phyloP scores from a whole-genome alignment of 371 early-diverging fungal genomes.

The Mortierella sp. region DNA sequence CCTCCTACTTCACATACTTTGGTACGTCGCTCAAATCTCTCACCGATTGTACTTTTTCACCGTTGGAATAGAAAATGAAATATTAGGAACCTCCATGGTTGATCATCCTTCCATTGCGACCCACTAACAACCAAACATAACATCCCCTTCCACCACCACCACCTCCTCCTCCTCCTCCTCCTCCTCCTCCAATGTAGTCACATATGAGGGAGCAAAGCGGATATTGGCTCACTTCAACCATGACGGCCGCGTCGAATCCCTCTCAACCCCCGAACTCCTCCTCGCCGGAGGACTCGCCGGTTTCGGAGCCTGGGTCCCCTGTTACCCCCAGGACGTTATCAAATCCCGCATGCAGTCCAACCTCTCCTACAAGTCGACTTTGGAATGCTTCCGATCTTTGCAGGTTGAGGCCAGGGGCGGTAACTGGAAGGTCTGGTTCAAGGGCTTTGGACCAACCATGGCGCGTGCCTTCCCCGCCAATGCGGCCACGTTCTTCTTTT shows the following conservation, averaged over 20 bases:
- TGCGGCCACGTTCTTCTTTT: conserved; percentile 88
- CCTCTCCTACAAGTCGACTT: conserved; percentile 55
- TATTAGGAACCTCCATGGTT: neutral
- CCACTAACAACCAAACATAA: neutral
- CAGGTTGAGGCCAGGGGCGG: conserved; percentile 62
- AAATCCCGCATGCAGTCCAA: conserved; percentile 85
- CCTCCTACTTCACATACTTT: conserved; percentile 90
- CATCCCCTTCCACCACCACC: neutral
- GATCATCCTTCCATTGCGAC: no score
- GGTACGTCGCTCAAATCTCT: conserved; percentile 58
- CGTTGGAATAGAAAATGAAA: neutral
- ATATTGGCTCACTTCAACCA: conserved; percentile 65
- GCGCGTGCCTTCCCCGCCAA: conserved; percentile 94
- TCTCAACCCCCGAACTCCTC: conserved; percentile 75
- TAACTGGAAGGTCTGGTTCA: conserved; percentile 76
- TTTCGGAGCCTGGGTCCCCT: conserved; percentile 87
- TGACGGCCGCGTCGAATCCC: conserved; percentile 60
- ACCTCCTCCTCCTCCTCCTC: neutral
- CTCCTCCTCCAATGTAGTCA: conserved; percentile 59
- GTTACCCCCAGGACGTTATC: conserved; percentile 92
- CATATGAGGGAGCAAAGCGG: conserved; percentile 78
- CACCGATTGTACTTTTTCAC: neutral
- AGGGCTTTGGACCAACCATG: conserved; percentile 88
- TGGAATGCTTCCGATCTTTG: conserved; percentile 65
- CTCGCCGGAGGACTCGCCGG: conserved; percentile 91